Evolutionary conservation across 1,284 basidiomycete genomes (phyloP).

Genomic region (Ustilago hordei): DNA sequence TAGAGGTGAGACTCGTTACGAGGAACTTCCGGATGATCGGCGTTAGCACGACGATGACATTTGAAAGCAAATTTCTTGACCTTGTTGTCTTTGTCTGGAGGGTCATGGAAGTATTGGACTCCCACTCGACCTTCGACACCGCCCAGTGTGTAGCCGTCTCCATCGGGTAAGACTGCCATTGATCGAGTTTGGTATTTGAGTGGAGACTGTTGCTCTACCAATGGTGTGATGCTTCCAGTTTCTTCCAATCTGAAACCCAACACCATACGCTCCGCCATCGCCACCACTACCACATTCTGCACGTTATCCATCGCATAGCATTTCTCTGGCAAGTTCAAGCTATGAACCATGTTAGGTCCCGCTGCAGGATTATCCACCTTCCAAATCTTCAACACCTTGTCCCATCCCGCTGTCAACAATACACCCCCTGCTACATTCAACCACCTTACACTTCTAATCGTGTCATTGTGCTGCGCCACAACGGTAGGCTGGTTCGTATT

Average conservation of each 20-base stretch:
- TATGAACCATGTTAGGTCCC: conserved; percentile 48
- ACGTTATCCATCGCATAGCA: conserved; percentile 86
- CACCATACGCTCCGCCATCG: conserved; percentile 88
- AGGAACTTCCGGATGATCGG: conserved; percentile 74
- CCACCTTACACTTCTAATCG: conserved; percentile 82
- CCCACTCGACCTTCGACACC: conserved; percentile 95
- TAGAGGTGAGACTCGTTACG: conserved; percentile 76
- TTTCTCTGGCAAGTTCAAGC: conserved; percentile 79
- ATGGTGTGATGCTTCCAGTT: conserved; percentile 71
- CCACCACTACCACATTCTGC: conserved; percentile 89
- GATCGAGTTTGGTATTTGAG: conserved; percentile 89
- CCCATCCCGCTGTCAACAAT: conserved; percentile 89
- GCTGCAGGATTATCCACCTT: conserved; percentile 58
- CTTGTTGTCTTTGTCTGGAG: conserved; percentile 59
- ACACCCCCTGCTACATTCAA: conserved; percentile 79
- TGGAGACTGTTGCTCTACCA: conserved; percentile 57
- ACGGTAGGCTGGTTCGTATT: conserved; percentile 75
- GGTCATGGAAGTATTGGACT: conserved; percentile 80
- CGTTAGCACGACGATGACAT: conserved; percentile 83
- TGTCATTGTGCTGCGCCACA: conserved; percentile 85
- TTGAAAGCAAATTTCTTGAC: conserved; percentile 91
- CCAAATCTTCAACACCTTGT: conserved; percentile 80
- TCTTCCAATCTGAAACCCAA: conserved; percentile 84
- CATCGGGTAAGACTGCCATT: conserved; percentile 60
- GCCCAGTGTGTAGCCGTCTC: conserved; percentile 77